phyloP scores from a whole-genome alignment of 1,284 basidiomycete species.

The Puccinia hordei region DNA sequence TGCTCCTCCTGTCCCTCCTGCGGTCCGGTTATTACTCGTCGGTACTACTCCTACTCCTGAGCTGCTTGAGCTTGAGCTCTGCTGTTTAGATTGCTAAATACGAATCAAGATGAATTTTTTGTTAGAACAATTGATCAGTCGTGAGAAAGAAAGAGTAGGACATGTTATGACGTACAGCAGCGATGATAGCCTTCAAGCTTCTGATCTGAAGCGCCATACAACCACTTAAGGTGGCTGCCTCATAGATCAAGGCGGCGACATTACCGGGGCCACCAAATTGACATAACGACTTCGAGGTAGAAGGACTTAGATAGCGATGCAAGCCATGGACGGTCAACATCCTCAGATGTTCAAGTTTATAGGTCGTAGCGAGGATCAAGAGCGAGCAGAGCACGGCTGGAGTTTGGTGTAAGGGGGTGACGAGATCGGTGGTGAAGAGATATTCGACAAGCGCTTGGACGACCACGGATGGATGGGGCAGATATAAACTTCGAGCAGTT shows the following conservation, averaged over 20 bases:
- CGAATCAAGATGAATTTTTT: too few species aligned
- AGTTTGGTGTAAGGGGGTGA: constrained; percentile 85
- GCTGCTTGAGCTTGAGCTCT: neutral
- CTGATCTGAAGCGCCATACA: constrained; percentile 84
- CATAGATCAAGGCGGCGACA: constrained; percentile 57
- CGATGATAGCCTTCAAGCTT: constrained; percentile 54
- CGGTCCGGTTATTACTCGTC: neutral
- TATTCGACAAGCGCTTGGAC: constrained; percentile 87
- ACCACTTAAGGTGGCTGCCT: constrained; percentile 85
- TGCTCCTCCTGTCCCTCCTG: neutral
- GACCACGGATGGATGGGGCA: constrained; percentile 86
- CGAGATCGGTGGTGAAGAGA: constrained; percentile 80
- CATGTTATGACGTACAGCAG: constrained; percentile 1
- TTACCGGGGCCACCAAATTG: constrained; percentile 25
- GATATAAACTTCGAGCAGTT: constrained; percentile 73
- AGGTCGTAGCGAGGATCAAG: constrained; percentile 79
- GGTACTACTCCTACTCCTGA: neutral
- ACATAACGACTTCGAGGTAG: neutral
- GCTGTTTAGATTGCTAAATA: constrained; percentile 24
- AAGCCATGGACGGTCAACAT: constrained; percentile 84
- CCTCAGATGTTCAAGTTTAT: constrained; percentile 74
- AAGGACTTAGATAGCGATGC: constrained; percentile 63
- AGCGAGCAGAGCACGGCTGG: constrained; percentile 84
- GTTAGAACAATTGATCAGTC: too few species aligned
- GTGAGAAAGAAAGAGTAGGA: neutral